These are phyloP conservation scores for Parastagonospora avenae DNA, from an alignment of 2,329 filamentous ascomycete species.

Conservation along the genomic window DNA sequence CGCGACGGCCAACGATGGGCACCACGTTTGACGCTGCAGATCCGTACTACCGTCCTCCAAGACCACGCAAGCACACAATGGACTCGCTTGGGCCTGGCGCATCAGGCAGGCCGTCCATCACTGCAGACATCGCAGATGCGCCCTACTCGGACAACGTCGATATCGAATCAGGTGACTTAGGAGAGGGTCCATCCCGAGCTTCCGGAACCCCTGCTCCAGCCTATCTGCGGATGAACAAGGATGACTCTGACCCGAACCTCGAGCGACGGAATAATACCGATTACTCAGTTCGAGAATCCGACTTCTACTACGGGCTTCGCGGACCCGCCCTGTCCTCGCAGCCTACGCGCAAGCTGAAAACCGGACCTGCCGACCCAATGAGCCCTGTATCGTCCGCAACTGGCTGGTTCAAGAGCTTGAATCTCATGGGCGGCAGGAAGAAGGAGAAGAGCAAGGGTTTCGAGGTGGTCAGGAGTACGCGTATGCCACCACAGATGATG, in stretches of 20 bases:
- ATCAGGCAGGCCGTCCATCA: constrained; percentile 53
- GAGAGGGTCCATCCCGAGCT: constrained; percentile 42
- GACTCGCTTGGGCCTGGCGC: constrained; percentile 53
- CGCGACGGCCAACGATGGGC: constrained; percentile 44
- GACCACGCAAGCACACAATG: constrained; percentile 67
- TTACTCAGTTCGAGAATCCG: constrained; percentile 91
- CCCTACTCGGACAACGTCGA: constrained; percentile 53
- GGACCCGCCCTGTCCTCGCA: constrained; percentile 84
- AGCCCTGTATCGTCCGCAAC: constrained; percentile 87
- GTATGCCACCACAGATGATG: constrained; percentile 78
- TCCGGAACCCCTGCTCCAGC: constrained; percentile 50
- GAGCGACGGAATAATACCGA: constrained; percentile 69
- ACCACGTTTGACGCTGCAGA: constrained; percentile 57
- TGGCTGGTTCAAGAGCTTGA: constrained; percentile 75
- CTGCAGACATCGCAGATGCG: constrained; percentile 53
- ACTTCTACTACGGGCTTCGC: constrained; percentile 94
- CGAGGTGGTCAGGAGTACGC: constrained; percentile 88
- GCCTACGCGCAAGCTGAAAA: constrained; percentile 83
- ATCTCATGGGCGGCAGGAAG: constrained; percentile 78
- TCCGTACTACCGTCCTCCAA: constrained; percentile 87
- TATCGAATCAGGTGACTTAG: constrained; percentile 37
- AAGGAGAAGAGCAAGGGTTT: constrained; percentile 97
- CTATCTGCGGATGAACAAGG: constrained; percentile 55
- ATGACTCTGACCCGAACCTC: constrained; percentile 60
- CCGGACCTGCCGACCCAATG: constrained; percentile 92